Evolutionary conservation across 2,329 filamentous ascomycete genomes (phyloP), one percentile per base, ranked within the genome.

Genomic region (Trichoderma guizhouense): DNA sequence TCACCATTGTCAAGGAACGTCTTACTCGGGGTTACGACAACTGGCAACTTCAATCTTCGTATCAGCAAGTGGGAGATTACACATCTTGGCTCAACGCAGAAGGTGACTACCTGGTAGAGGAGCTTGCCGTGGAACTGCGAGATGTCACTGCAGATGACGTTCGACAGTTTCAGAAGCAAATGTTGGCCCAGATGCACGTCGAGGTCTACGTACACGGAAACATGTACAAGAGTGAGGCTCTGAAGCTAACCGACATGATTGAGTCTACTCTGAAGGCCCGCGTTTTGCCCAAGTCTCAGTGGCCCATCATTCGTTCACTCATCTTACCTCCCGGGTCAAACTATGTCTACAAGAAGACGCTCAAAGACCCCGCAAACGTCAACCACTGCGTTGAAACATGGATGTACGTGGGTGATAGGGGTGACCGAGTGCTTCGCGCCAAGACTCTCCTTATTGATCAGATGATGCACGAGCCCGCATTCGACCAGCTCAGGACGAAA

Each of bases 401-500:
- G 77, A 85, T 95, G 11, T 90, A 90, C 72, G 84, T 93, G 61
- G 92, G 93, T 24, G 87, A 89, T 74, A 89, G 90, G 74, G 86
- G 89, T 3, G 91, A 97, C 78, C 87, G 90, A n/a, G 79, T 82
- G 7, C 81, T 93, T 14, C 89, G 94, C 21, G 93, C 95, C 15
- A 94, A 93, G 81, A 87, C 93, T 0, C 85, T 97, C 55, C 86
- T 99, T 7, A 87, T 98, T 55, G 92, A 93, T 30, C 96, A 98
- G 81, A 92, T 99, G 83, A 91, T 94, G 0, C 93, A 97, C 71
- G 96, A 99, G 83, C 95, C 95, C 5, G 92, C 92, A 9, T 99
- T 98, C 79, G 94, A 99, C 81, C 94, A 97, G 80, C 87, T 99
- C 8, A 90, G 96, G 64, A 98, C 96, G 57, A 98, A 98, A 82